These are phyloP conservation scores for Stephania cephalantha DNA, from an alignment of 164 flowering plant species.

Conservation along the genomic window DNA sequence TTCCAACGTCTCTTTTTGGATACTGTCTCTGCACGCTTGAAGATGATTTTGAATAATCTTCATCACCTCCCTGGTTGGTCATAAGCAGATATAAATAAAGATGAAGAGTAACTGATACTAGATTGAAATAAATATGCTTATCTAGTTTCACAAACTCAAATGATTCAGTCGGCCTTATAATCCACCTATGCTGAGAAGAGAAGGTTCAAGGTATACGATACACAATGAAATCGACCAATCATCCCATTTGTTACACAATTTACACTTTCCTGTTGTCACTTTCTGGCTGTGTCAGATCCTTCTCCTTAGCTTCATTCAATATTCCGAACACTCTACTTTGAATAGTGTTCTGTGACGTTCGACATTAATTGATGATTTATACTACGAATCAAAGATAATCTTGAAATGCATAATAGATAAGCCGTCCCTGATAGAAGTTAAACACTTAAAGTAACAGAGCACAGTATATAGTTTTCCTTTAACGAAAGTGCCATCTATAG, in stretches of 20 bases:
- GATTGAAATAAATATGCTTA: neutral
- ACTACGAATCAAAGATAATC: neutral
- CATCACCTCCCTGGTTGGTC: conserved; percentile 53
- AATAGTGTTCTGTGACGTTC: neutral
- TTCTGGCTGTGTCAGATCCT: neutral
- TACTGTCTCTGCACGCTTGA: conserved; percentile 25
- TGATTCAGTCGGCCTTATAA: too few relatives aligned
- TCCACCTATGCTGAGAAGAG: neutral
- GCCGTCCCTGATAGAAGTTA: neutral
- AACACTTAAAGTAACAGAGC: neutral
- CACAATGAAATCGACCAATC: neutral
- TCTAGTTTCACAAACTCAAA: neutral
- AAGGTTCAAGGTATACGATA: too few relatives aligned
- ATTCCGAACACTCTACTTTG: too few relatives aligned
- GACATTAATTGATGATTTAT: neutral
- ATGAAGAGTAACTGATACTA: neutral
- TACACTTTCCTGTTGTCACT: neutral
- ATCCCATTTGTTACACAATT: neutral
- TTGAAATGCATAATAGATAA: neutral
- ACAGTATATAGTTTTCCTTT: neutral
- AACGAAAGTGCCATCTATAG: neutral
- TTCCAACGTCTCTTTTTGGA: conserved; percentile 28
- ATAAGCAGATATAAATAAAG: conserved; percentile 6
- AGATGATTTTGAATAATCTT: conserved; percentile 26
- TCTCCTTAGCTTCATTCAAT: neutral